These are phyloP conservation scores for Starmerella bombi DNA, from an alignment of 805 yeast genomes.

Conservation along the genomic window DNA sequence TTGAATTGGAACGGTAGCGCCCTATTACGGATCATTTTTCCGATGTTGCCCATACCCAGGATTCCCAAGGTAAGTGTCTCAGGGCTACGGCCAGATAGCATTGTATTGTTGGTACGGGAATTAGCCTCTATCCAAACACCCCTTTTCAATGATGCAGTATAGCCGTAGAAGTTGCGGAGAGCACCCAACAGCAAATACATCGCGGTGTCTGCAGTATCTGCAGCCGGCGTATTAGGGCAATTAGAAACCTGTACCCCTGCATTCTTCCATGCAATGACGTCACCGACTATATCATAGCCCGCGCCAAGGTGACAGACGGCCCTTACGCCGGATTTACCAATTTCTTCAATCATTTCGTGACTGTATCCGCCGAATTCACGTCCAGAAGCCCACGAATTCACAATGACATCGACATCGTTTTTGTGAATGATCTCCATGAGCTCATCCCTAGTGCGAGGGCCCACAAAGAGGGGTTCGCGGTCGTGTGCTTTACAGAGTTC, in stretches of 20 bases:
- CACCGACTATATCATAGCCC: conserved; percentile 43
- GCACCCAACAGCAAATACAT: conserved; percentile 39
- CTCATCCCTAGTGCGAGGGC: conserved; percentile 16
- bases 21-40: conserved; percentile 41
- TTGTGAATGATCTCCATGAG: conserved; percentile 10
- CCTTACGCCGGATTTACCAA: conserved; percentile 21
- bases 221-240: conserved; percentile 40
- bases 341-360: conserved; percentile 15
- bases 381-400: conserved; percentile 20
- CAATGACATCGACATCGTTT: conserved; percentile 16
- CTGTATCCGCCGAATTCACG: conserved; percentile 19
- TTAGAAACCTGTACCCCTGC: conserved; percentile 37
- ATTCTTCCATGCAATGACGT: conserved; percentile 32
- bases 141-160: conserved; percentile 31
- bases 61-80: conserved; percentile 41
- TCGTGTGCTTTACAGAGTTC: conserved; percentile 8
- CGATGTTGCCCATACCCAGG: conserved; percentile 52
- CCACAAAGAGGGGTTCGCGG: conserved; percentile 10
- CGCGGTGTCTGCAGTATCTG: conserved; percentile 45
- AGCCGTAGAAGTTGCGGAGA: conserved; percentile 34
- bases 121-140: conserved; percentile 35
- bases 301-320: conserved; percentile 41
- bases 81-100: conserved; percentile 36
- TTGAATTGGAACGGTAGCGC: conserved; percentile 37
- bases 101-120: conserved; percentile 23